These are phyloP conservation scores for Calonectria montana DNA, from an alignment of 2,329 filamentous ascomycete species.

Conservation along the genomic window DNA sequence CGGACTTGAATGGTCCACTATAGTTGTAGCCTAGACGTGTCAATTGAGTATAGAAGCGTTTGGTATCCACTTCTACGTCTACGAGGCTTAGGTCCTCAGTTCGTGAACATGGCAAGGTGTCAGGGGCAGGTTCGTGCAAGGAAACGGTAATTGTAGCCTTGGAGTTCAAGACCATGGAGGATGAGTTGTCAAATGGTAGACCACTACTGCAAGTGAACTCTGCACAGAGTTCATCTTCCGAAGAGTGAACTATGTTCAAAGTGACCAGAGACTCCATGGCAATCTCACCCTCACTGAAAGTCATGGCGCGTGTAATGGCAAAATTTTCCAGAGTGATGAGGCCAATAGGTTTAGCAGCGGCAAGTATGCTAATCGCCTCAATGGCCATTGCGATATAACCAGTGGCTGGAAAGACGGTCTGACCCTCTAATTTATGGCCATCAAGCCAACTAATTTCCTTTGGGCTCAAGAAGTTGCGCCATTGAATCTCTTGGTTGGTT, in stretches of 20 bases:
- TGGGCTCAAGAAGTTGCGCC: slow-evolving; percentile 39
- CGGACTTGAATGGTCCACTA: background rate
- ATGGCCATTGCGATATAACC: slow-evolving; percentile 52
- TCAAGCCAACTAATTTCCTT: slow-evolving; percentile 51
- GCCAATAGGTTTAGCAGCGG: background rate
- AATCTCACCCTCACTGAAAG: background rate
- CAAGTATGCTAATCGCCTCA: slow-evolving; percentile 38
- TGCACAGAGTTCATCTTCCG: background rate
- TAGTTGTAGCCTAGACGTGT: background rate
- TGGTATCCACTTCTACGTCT: background rate
- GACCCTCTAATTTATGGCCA: slow-evolving; percentile 49
- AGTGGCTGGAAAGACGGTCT: slow-evolving; percentile 53
- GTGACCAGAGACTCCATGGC: background rate
- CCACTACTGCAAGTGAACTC: background rate
- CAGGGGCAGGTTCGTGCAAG: background rate
- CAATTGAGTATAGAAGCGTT: background rate
- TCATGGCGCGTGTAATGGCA: background rate
- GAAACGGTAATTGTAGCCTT: background rate
- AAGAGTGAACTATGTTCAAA: background rate
- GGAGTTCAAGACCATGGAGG: background rate
- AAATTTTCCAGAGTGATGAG: background rate
- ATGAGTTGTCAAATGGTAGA: background rate
- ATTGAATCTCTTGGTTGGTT: slow-evolving; percentile 18
- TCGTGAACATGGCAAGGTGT: background rate
- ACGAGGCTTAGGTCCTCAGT: background rate